These are phyloP conservation scores for Hypoxylon lenormandii DNA, from an alignment of 495 filamentous ascomycete genomes.

Conservation along the genomic window DNA sequence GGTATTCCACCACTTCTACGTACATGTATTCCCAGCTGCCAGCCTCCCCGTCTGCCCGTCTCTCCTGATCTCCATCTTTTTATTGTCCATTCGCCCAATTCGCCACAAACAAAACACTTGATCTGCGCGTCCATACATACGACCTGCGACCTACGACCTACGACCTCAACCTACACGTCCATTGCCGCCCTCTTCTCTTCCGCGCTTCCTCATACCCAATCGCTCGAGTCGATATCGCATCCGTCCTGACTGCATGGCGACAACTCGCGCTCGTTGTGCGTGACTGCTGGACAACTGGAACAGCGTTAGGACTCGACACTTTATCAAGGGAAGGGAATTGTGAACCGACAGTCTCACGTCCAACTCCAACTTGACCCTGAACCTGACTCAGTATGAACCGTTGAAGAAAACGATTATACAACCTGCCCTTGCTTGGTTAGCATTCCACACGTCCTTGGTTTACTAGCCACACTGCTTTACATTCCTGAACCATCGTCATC, in stretches of 20 bases:
- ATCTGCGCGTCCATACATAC: conserved; percentile 42
- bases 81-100: conserved; percentile 2
- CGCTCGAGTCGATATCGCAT: conserved; percentile 22
- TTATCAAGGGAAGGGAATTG: conserved; percentile 32
- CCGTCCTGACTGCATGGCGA: conserved; percentile 38
- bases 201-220: conserved; percentile 25
- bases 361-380: conserved; percentile 31
- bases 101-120: conserved; percentile 43
- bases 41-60: conserved; percentile 6
- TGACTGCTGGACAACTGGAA: conserved; percentile 26
- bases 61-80: conserved; percentile 33
- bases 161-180: conserved; percentile 2
- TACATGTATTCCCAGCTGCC: conserved; percentile 16
- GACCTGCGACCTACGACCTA: conserved; percentile 11
- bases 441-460: conserved; percentile 48
- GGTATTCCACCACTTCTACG: no score
- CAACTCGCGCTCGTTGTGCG: conserved; percentile 18
- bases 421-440: conserved; percentile 48
- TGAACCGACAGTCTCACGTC: conserved; percentile 34
- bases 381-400: conserved; percentile 40
- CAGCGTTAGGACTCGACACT: not conserved
- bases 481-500: conserved; percentile 40
- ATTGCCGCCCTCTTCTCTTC: conserved; percentile 18
- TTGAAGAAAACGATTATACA: conserved; percentile 48
- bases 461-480: conserved; percentile 40